Percentiles rank a stretch among this genome's conserved stretches.
Evolutionary conservation across 2,329 filamentous ascomycete genomes (phyloP).

Genomic region (Pseudogymnoascus sp.): DNA sequence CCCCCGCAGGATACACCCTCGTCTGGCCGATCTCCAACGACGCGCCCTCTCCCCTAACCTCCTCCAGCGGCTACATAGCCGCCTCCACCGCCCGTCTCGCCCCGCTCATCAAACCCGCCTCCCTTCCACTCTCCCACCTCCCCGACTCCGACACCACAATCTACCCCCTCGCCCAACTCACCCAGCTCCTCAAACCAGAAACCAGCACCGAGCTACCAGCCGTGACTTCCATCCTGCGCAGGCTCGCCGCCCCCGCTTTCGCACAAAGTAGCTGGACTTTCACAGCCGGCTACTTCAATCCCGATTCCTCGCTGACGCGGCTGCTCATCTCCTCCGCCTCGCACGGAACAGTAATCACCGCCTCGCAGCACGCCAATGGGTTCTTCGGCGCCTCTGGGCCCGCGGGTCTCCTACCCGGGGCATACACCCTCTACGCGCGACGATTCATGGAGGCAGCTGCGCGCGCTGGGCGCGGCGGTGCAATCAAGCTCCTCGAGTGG

Average conservation of each 20-base stretch:
- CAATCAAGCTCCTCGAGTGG: slow-evolving; percentile 80
- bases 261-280: slow-evolving; percentile 80
- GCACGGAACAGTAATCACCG: slow-evolving; percentile 78
- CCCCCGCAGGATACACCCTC: slow-evolving; percentile 49
- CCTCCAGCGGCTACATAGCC: slow-evolving; percentile 60
- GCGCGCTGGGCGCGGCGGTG: slow-evolving; percentile 38
- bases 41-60: slow-evolving; percentile 64
- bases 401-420: slow-evolving; percentile 81
- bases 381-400: slow-evolving; percentile 86
- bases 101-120: slow-evolving; percentile 53
- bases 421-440: slow-evolving; percentile 81
- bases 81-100: slow-evolving; percentile 59
- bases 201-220: slow-evolving; percentile 83
- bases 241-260: slow-evolving; percentile 56
- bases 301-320: slow-evolving; percentile 72
- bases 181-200: slow-evolving; percentile 70
- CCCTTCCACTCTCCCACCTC: slow-evolving; percentile 15
- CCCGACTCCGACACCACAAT: slow-evolving; percentile 55
- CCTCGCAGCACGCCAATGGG: slow-evolving; percentile 87
- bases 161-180: slow-evolving; percentile 82
- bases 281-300: slow-evolving; percentile 98
- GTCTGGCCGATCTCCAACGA: slow-evolving; percentile 70
- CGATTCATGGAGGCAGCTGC: slow-evolving; percentile 54
- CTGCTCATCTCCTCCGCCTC: slow-evolving; percentile 67
- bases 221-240: slow-evolving; percentile 64